A percentile compares a stretch with the other conserved stretches of the same genome.
These are phyloP conservation scores for Dactylonectria macrodidyma DNA, from an alignment of 2,329 filamentous ascomycete species.

Conservation along the genomic window DNA sequence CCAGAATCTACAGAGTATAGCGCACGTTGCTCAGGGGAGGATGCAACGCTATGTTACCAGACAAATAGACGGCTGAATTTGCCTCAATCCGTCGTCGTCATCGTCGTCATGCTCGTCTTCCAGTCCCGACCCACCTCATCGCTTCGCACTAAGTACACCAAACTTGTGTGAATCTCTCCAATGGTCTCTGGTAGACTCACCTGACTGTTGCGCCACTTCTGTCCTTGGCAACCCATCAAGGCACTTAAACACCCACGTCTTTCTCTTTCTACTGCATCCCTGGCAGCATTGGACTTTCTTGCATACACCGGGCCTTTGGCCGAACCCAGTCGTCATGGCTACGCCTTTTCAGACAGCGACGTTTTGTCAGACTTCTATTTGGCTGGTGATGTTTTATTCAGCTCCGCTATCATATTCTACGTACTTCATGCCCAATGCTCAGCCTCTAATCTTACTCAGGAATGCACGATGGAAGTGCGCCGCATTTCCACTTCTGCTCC, in stretches of 20 bases:
- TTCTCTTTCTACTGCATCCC: conserved; percentile 12
- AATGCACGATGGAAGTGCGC: too few relatives aligned
- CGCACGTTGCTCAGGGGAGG: conserved; percentile 21
- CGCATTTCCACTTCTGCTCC: too few relatives aligned
- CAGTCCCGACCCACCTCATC: conserved; percentile 18
- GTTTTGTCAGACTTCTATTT: too few relatives aligned
- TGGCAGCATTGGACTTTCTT: conserved; percentile 10
- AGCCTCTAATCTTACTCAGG: too few relatives aligned
- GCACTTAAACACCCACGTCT: conserved; percentile 15
- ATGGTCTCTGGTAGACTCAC: conserved; percentile 27
- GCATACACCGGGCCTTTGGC: not conserved
- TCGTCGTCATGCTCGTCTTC: conserved; percentile 9
- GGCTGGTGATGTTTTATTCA: too few relatives aligned
- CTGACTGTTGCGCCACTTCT: conserved; percentile 10
- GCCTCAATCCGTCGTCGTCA: conserved; percentile 1
- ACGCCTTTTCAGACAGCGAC: conserved; percentile 60
- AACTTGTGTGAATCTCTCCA: conserved; percentile 22
- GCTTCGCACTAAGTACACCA: conserved; percentile 16
- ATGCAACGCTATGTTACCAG: conserved; percentile 27
- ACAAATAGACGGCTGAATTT: conserved; percentile 17
- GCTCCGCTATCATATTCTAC: too few relatives aligned
- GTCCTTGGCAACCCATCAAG: not conserved
- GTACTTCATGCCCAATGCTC: too few relatives aligned
- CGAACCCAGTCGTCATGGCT: conserved; percentile 39
- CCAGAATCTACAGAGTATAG: not conserved